Evolutionary conservation across 192 early-diverging fungal species (phyloP).

Genomic region (Coemansia sp.): DNA sequence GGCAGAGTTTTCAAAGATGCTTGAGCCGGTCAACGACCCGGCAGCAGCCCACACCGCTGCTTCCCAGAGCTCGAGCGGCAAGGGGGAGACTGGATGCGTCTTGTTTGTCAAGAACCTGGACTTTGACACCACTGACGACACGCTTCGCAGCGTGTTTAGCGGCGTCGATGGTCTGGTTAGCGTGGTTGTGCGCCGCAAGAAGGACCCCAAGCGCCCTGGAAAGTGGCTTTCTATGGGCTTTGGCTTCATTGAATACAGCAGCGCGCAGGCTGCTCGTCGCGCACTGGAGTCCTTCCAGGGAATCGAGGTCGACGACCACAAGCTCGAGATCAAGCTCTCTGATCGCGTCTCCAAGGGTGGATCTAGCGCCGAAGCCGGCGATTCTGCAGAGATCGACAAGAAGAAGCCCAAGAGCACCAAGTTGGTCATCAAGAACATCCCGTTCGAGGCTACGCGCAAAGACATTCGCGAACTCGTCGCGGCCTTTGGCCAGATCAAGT

Average conservation of each 20-base stretch:
- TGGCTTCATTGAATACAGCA: constrained; percentile 92
- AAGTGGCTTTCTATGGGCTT: constrained; percentile 90
- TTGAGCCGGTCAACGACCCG: constrained; percentile 53
- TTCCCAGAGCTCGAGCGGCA: constrained; percentile 41
- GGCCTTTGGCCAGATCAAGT: constrained; percentile 91
- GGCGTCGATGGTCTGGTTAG: constrained; percentile 75
- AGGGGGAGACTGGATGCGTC: constrained; percentile 65
- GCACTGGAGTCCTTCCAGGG: constrained; percentile 88
- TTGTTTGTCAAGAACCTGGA: constrained; percentile 96
- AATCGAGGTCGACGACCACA: constrained; percentile 80
- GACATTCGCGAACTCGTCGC: constrained; percentile 89
- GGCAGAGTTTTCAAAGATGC: constrained; percentile 32
- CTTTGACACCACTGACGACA: constrained; percentile 84
- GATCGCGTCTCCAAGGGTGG: constrained; percentile 56
- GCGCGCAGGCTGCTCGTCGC: constrained; percentile 73
- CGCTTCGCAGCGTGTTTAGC: constrained; percentile 68
- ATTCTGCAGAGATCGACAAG: constrained; percentile 37
- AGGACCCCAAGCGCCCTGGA: constrained; percentile 78
- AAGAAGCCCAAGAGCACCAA: constrained; percentile 75
- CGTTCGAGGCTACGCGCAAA: constrained; percentile 94
- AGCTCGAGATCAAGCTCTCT: constrained; percentile 89
- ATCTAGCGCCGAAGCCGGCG: constrained; percentile 8
- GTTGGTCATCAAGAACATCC: constrained; percentile 90
- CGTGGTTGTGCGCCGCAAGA: constrained; percentile 79
- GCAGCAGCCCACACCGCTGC: constrained; percentile 34